Evolutionary conservation across 257 asterid species (phyloP).

Genomic region (Paulownia fortunei): DNA sequence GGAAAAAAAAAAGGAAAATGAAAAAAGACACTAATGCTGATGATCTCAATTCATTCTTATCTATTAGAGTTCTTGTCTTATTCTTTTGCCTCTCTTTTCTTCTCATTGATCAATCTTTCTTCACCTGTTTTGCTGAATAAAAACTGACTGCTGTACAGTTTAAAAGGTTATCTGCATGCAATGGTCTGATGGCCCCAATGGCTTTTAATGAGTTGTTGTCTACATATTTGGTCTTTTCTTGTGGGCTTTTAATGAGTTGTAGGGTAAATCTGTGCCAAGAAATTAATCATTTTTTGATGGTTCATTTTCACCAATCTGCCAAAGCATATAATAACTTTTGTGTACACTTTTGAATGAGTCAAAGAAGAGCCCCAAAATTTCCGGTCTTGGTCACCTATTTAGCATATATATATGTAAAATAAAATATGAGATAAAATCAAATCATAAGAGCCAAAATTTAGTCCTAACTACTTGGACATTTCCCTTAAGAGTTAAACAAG

Average conservation of each 20-base stretch:
- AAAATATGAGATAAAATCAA: no score
- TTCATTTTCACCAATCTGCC: slow-evolving; percentile 16
- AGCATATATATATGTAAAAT: no score
- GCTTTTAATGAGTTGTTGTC: slow-evolving; percentile 23
- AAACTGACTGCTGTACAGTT: slow-evolving; percentile 30
- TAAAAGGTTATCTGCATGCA: slow-evolving; percentile 24
- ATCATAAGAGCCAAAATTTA: no score
- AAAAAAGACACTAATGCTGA: no score
- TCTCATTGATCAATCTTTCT: slow-evolving; percentile 30
- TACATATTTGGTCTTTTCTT: not conserved
- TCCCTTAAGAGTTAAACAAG: not conserved
- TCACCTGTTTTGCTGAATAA: slow-evolving; percentile 22
- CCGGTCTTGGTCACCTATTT: not conserved
- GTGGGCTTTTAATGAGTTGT: slow-evolving; percentile 31
- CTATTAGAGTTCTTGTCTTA: slow-evolving; percentile 30
- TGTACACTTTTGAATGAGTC: not conserved
- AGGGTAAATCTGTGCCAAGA: not conserved
- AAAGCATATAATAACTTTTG: slow-evolving; percentile 1
- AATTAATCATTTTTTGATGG: slow-evolving; percentile 18
- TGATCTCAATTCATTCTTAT: no score
- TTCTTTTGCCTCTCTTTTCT: slow-evolving; percentile 42
- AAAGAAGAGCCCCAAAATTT: no score
- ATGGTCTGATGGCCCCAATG: slow-evolving; percentile 31
- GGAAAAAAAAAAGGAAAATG: no score
- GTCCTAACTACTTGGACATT: no score